These are phyloP conservation scores for Sarcocystis neurona DNA, from an alignment of 169 alveolate species.

Conservation along the genomic window DNA sequence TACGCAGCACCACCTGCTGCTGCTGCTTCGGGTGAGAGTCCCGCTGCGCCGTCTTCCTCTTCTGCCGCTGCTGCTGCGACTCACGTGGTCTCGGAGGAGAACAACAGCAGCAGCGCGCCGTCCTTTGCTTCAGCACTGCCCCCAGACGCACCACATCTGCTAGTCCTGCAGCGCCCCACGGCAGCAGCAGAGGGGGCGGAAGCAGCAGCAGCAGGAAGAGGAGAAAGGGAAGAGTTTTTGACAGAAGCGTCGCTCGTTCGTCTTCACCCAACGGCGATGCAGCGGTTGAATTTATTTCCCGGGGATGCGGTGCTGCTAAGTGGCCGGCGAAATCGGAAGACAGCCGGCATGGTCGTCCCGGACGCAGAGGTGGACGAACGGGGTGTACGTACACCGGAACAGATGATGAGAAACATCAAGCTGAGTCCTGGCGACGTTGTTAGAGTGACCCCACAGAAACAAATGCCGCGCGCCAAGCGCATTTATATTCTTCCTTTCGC, in stretches of 20 bases:
- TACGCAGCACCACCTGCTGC: too few relatives aligned
- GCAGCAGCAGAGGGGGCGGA: neutral
- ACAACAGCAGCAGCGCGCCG: too few relatives aligned
- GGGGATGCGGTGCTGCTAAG: conserved; percentile 95
- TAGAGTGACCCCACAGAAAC: conserved; percentile 86
- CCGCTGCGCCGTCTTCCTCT: too few relatives aligned
- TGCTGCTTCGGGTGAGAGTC: too few relatives aligned
- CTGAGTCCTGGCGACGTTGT: conserved; percentile 88
- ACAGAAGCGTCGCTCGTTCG: conserved; percentile 93
- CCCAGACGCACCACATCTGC: neutral
- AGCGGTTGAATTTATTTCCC: conserved; percentile 91
- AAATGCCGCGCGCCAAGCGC: conserved; percentile 93
- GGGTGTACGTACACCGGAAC: conserved; percentile 93
- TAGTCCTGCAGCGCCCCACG: neutral
- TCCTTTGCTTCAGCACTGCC: too few relatives aligned
- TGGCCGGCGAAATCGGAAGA: conserved; percentile 95
- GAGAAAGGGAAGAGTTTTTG: neutral
- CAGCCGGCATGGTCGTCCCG: conserved; percentile 93
- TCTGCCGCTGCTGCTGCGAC: neutral
- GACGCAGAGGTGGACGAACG: conserved; percentile 92
- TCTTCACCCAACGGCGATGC: conserved; percentile 88
- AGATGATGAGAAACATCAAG: conserved; percentile 92
- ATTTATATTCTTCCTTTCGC: conserved; percentile 95
- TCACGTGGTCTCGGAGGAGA: conserved; percentile 5
- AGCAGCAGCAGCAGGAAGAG: neutral